A percentile compares a stretch with the other conserved stretches of the same genome.
These are phyloP conservation scores for Clavispora carvajalis DNA, from an alignment of 805 yeast genomes.

Conservation along the genomic window DNA sequence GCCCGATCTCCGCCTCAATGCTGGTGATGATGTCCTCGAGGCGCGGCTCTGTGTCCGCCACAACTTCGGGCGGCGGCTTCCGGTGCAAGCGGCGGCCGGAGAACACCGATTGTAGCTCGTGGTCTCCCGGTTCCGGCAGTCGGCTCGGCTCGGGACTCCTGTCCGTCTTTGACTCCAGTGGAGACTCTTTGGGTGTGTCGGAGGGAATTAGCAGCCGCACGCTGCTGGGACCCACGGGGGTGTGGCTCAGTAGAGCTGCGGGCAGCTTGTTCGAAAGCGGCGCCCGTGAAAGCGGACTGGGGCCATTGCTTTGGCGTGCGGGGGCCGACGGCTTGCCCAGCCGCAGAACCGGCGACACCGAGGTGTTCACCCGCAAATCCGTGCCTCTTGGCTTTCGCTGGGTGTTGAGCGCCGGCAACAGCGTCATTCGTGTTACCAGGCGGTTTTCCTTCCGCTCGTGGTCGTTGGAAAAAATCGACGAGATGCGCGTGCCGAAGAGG, in stretches of 20 bases:
- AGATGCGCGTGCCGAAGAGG: conserved; percentile 26
- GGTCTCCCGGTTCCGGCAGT: neutral
- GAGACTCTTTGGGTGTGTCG: neutral
- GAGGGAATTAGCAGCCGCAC: neutral
- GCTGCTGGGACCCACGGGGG: too few species aligned
- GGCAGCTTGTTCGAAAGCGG: conserved; percentile 1
- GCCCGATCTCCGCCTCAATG: conserved; percentile 21
- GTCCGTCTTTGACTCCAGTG: too few species aligned
- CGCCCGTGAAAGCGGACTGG: conserved; percentile 1
- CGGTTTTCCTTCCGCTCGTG: conserved; percentile 3
- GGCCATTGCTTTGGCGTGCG: neutral
- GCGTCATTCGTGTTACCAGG: neutral
- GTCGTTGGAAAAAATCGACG: conserved; percentile 23
- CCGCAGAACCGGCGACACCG: neutral
- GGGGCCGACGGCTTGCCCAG: neutral
- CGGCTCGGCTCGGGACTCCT: neutral
- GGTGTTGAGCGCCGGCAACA: neutral
- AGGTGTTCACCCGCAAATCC: neutral
- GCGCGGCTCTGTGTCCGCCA: neutral
- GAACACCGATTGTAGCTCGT: neutral
- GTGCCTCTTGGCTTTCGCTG: neutral
- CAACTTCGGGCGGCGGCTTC: neutral
- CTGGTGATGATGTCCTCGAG: conserved; percentile 21
- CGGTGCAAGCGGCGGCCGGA: neutral
- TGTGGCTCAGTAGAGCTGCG: too few species aligned